Conservation (phyloP, 2,329 filamentous ascomycete species). For the Diaporthe amygdali region DNA sequence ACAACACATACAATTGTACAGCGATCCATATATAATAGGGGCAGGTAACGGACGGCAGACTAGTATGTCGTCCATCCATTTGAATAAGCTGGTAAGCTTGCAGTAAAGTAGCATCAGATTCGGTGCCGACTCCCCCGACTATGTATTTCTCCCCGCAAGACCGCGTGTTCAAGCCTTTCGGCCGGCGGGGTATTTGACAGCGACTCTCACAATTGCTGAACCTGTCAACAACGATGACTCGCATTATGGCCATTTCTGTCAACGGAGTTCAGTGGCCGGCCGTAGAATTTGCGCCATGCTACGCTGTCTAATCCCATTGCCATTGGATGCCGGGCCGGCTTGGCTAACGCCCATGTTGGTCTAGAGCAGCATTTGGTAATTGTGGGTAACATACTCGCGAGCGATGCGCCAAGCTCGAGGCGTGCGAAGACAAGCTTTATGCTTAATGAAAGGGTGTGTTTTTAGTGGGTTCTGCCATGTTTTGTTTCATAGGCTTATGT, state of each 20-base stretch:
- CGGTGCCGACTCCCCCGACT: not conserved
- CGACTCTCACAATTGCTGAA: not conserved
- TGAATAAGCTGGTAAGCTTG: not conserved
- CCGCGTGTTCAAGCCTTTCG: not conserved
- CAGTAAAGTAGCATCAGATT: not conserved
- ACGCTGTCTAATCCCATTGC: not conserved
- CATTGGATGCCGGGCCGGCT: not conserved
- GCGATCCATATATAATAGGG: constrained; percentile 35
- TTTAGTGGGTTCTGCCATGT: not conserved
- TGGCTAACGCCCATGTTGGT: not conserved
- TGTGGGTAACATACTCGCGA: not conserved
- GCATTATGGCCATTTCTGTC: constrained; percentile 5
- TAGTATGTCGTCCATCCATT: not conserved
- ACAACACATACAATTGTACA: constrained; percentile 42
- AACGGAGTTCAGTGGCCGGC: constrained; percentile 6
- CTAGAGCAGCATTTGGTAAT: not conserved
- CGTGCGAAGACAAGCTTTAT: not conserved
- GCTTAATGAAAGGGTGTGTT: constrained; percentile 2
- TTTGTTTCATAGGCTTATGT: constrained; percentile 6
- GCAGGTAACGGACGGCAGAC: not conserved
- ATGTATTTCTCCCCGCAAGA: not conserved
- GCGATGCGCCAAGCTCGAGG: not conserved
- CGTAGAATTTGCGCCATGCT: not conserved
- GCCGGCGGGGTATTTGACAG: not conserved
- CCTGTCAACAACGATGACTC: constrained; percentile 1